phyloP scores from a whole-genome alignment of 2,329 filamentous ascomycete species.

The Arthrinium phaeospermum region DNA sequence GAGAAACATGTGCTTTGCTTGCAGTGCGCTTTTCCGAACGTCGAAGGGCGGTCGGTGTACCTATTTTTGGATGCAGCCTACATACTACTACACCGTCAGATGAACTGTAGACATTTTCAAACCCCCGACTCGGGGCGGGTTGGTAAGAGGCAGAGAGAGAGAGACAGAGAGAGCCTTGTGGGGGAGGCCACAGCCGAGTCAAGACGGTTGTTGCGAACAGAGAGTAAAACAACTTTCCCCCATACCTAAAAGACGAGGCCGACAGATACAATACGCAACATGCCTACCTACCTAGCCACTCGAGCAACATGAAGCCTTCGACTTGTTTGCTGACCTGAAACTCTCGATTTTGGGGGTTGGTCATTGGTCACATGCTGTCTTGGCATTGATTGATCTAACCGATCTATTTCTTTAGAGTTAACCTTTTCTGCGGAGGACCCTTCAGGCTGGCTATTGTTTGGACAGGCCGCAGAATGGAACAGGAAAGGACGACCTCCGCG shows the following conservation, averaged over 20 bases:
- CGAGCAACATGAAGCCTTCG: neutral
- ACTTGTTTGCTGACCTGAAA: neutral
- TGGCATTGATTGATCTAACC: conserved; percentile 11
- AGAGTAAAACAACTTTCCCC: neutral
- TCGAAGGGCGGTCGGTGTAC: neutral
- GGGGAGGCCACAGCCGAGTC: neutral
- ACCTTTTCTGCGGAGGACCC: conserved; percentile 11
- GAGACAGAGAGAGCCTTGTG: neutral
- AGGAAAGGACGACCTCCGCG: neutral
- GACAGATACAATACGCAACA: neutral
- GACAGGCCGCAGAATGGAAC: neutral
- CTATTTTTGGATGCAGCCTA: conserved; percentile 5
- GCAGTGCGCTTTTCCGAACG: neutral
- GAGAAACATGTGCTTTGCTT: neutral
- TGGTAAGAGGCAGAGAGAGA: neutral
- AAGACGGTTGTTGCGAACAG: neutral
- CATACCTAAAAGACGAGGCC: neutral
- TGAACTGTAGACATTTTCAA: neutral
- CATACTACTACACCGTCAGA: neutral
- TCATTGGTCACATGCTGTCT: conserved; percentile 2
- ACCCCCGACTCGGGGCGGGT: neutral
- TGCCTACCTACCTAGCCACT: neutral
- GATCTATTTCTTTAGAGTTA: conserved; percentile 10
- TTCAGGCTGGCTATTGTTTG: neutral
- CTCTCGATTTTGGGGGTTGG: neutral